Conservation (phyloP, 169 alveolate species). For the Besnoitia besnoiti region DNA sequence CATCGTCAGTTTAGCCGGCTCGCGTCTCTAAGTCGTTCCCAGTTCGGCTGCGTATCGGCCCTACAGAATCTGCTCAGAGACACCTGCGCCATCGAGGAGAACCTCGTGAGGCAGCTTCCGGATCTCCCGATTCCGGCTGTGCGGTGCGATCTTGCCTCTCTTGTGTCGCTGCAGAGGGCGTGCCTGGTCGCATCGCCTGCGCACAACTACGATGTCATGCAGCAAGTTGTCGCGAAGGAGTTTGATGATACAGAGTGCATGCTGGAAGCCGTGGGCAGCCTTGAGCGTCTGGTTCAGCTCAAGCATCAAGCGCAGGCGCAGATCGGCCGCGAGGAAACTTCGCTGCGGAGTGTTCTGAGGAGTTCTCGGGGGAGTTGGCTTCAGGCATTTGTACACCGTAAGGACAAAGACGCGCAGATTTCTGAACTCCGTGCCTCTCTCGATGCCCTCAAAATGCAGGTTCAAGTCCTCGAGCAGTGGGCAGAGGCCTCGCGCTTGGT, state of each 20-base stretch:
- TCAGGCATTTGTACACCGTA: slow-evolving; percentile 53
- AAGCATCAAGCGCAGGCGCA: slow-evolving; percentile 62
- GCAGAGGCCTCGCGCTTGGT: background rate
- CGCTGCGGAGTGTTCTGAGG: slow-evolving; percentile 43
- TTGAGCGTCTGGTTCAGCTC: slow-evolving; percentile 68
- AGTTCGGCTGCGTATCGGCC: background rate
- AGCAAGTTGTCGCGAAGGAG: slow-evolving; percentile 41
- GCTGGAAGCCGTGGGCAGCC: slow-evolving; percentile 70
- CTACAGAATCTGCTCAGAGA: background rate
- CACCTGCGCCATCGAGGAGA: background rate
- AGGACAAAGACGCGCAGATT: slow-evolving; percentile 60
- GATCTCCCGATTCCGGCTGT: slow-evolving; percentile 31
- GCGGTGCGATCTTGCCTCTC: background rate
- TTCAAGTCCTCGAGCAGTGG: slow-evolving; percentile 10
- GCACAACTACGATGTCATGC: slow-evolving; percentile 35
- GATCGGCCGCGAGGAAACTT: slow-evolving; percentile 39
- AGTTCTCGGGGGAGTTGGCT: slow-evolving; percentile 57
- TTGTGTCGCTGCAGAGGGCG: slow-evolving; percentile 5
- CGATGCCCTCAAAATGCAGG: slow-evolving; percentile 10
- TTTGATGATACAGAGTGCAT: slow-evolving; percentile 74
- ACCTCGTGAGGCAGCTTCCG: slow-evolving; percentile 24
- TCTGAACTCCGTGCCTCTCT: slow-evolving; percentile 35
- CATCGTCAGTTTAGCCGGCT: background rate
- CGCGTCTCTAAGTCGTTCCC: slow-evolving; percentile 9
- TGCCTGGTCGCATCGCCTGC: slow-evolving; percentile 32